Evolutionary conservation across 2,329 filamentous ascomycete species (phyloP), one percentile per base, ranked within the genome.

Genomic region (Escovopsis weberi): DNA sequence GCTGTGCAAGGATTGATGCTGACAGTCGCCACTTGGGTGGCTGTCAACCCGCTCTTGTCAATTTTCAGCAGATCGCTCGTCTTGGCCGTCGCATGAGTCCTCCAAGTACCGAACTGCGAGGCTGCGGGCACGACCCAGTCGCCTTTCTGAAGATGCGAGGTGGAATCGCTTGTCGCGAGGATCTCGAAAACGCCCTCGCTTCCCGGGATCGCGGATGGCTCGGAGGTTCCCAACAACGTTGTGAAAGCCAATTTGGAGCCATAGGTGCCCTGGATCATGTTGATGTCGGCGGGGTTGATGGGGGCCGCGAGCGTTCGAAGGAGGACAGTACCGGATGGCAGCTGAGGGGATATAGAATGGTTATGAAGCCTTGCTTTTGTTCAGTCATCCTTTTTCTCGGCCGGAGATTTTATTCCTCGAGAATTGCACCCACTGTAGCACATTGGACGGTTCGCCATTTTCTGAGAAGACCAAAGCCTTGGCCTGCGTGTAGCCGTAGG

Each of bases 261-360:
- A 66, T 98, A 98, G 4, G 89, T 87, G 50, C 91, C 91, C 68
- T 98, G 91, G 55, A 98, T 85, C 55, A 89, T 89, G 69, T 98
- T 98, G 62, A 98, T 85, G 65, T 98, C 91, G 56, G 91, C 88
- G 23, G 91, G 91, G 67, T 98, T 98, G 62, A 98, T 85, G 44
- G 91, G 86, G 1, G 87, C 79, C 30, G 88, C 85, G 54, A 98
- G 84, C 54, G 91, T 81, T 60, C 86, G 85, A 46, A 98, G 69
- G 43, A 89, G 87, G 51, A 93, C 64, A 38, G 72, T 65, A 39
- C 62, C 63, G 32, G 68, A 59, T 39, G 84, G 81, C 48, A 87
- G 74, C 4, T 76, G 73, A 3, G 85, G 83, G 4, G 81, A 81
- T 57, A 89, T 85, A 51, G 82, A 85, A 65, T 88, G 78, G 1